These are phyloP conservation scores for Moesziomyces sp. DNA, from an alignment of 1,284 basidiomycete genomes.

Conservation along the genomic window DNA sequence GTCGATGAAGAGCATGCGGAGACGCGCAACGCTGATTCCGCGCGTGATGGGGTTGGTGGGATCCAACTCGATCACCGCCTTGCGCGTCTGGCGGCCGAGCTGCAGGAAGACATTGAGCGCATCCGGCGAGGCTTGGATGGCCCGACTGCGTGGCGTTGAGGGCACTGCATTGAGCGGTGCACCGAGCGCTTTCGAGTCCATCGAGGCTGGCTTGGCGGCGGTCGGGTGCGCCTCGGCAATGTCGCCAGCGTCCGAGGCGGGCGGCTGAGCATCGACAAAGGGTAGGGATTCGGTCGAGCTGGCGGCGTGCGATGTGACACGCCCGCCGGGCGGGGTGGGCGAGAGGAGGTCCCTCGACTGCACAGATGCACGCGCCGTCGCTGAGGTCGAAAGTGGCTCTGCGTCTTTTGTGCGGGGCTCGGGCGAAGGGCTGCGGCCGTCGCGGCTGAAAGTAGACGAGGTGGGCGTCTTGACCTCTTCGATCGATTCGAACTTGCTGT, in stretches of 20 bases:
- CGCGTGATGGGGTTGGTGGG: slow-evolving; percentile 26
- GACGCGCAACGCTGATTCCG: slow-evolving; percentile 75
- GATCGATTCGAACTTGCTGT: slow-evolving; percentile 43
- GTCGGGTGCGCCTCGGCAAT: slow-evolving; percentile 4
- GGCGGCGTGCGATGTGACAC: slow-evolving; percentile 32
- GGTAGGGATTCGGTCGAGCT: slow-evolving; percentile 56
- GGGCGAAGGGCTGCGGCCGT: slow-evolving; percentile 19
- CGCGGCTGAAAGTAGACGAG: slow-evolving; percentile 23
- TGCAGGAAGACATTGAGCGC: slow-evolving; percentile 79
- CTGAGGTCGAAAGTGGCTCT: slow-evolving; percentile 6
- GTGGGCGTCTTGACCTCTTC: slow-evolving; percentile 51
- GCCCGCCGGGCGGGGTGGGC: slow-evolving; percentile 11
- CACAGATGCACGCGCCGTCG: not conserved
- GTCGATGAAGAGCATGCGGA: slow-evolving; percentile 91
- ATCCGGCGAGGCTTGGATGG: slow-evolving; percentile 4
- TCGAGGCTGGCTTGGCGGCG: not conserved
- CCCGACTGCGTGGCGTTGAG: slow-evolving; percentile 12
- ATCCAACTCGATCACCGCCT: slow-evolving; percentile 76
- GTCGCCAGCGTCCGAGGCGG: slow-evolving; percentile 19
- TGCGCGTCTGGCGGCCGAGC: slow-evolving; percentile 90
- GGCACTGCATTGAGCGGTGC: not conserved
- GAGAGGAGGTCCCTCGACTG: slow-evolving; percentile 17
- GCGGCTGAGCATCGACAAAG: slow-evolving; percentile 40
- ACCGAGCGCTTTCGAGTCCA: not conserved
- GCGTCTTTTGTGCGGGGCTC: slow-evolving; percentile 4